Evolutionary conservation across 768 basidiomycete species (phyloP), one percentile per base, ranked within the genome.

Genomic region (Coprinopsis sp.): DNA sequence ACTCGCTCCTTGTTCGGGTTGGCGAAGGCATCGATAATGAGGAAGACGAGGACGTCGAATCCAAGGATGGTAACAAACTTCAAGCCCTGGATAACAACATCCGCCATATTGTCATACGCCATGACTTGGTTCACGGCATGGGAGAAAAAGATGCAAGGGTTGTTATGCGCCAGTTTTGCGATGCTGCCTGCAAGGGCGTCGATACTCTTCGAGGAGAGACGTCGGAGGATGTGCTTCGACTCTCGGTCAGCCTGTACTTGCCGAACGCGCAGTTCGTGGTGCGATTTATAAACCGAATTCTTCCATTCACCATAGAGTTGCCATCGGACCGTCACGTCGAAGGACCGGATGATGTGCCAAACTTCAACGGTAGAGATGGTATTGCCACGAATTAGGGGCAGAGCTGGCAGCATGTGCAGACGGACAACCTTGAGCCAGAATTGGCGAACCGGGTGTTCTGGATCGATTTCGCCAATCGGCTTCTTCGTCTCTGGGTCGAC

Each of bases 291-390:
- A 18, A 69, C 74, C 37, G 68, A 69, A 29, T 79, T 71, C 63
- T 86, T 87, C 96, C 96, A 98, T 69, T 97, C 94, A 33, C 93
- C 96, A 58, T 99, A 99, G 25, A 99, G 71, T 37, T 76, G 77
- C 86, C 92, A 99, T 7, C 96, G 89, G 19, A 77, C 70, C 5
- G 83, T 79, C 44, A 82, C 83, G 46, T 88, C 84, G 60, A 85
- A 90, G 51, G 81, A 78, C 31, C 81, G 74, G 38, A 98, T 77
- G 42, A 98, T 81, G 48, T 83, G 81, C 96, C 96, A 99, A 6
- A 97, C 74, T 57, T 97, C 94, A 36, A 87, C 84, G 22, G 91
- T 88, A 62, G 86, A 90, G 19, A 91, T 86, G 6, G 91, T 86
- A 57, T 93, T 92, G 29, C 85, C 84, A 24, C 82, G 78, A 49